Evolutionary conservation across 768 basidiomycete species (phyloP).

Genomic region (Russula foetens): DNA sequence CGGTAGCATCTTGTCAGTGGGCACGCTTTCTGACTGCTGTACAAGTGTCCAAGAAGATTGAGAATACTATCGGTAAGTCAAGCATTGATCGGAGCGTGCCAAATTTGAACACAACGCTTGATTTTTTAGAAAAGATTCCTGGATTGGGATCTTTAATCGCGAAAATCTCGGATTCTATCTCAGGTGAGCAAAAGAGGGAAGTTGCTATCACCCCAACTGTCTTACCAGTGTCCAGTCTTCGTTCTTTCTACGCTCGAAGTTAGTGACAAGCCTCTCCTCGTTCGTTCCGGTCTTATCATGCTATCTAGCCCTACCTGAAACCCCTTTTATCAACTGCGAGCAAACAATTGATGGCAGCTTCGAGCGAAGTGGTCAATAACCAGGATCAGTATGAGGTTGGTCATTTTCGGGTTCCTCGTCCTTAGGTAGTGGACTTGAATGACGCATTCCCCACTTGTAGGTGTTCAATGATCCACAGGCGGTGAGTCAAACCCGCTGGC

Average conservation of each 20-base stretch:
- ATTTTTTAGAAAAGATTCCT: slow-evolving; percentile 63
- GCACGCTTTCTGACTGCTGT: background rate
- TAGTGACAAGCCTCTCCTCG: slow-evolving; percentile 6
- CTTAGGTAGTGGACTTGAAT: background rate
- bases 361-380: slow-evolving; percentile 69
- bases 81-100: background rate
- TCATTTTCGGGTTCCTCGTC: background rate
- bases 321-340: slow-evolving; percentile 70
- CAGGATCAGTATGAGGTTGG: slow-evolving; percentile 71
- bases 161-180: slow-evolving; percentile 67
- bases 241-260: slow-evolving; percentile 81
- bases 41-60: slow-evolving; percentile 68
- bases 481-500: slow-evolving; percentile 37
- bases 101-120: background rate
- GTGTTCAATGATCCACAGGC: slow-evolving; percentile 80
- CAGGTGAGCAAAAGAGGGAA: slow-evolving; percentile 31
- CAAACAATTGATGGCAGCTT: slow-evolving; percentile 48
- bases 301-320: slow-evolving; percentile 65
- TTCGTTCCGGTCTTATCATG: background rate
- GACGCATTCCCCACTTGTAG: slow-evolving; percentile 15
- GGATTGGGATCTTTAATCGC: slow-evolving; percentile 68
- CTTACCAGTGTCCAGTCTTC: slow-evolving; percentile 39
- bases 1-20: slow-evolving; percentile 17
- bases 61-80: slow-evolving; percentile 53
- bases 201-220: background rate